These are phyloP conservation scores for Lachnellula suecica DNA, from an alignment of 2,329 filamentous ascomycete species.

Conservation along the genomic window DNA sequence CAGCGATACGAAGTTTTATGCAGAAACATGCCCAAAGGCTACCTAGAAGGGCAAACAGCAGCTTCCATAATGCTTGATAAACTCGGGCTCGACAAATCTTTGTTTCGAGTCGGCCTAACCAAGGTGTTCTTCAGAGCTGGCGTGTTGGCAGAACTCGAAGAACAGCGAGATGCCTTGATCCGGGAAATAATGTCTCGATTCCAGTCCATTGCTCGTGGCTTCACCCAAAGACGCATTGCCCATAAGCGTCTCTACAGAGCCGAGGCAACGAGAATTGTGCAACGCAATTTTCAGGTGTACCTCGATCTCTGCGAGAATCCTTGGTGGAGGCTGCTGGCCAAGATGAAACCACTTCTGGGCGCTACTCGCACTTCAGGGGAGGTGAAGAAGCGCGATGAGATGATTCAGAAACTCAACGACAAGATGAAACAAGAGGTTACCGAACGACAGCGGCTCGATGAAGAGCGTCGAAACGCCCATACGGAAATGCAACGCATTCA, in stretches of 20 bases:
- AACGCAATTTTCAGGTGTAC: conserved; percentile 91
- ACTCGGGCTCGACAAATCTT: conserved; percentile 77
- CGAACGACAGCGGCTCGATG: conserved; percentile 79
- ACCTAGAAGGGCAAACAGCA: conserved; percentile 84
- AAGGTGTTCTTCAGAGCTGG: conserved; percentile 98
- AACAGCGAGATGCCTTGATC: conserved; percentile 89
- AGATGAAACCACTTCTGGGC: conserved; percentile 93
- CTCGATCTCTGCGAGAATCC: conserved; percentile 86
- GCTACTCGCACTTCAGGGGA: conserved; percentile 89
- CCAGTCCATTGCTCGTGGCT: conserved; percentile 88
- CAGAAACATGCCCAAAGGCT: conserved; percentile 81
- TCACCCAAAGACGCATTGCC: conserved; percentile 80
- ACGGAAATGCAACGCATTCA: conserved; percentile 86
- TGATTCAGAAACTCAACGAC: conserved; percentile 82
- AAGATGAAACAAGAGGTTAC: conserved; percentile 77
- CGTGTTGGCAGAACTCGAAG: conserved; percentile 93
- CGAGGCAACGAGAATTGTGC: conserved; percentile 92
- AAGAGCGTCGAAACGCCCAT: conserved; percentile 85
- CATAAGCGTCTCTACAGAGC: conserved; percentile 93
- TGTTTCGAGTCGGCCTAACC: conserved; percentile 91
- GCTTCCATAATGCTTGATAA: conserved; percentile 87
- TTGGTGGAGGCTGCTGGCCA: conserved; percentile 95
- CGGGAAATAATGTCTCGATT: conserved; percentile 92
- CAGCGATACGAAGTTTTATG: conserved; percentile 96
- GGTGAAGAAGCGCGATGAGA: conserved; percentile 91